Evolutionary conservation across 495 filamentous ascomycete genomes (phyloP).

Genomic region (Tuber melanosporum): DNA sequence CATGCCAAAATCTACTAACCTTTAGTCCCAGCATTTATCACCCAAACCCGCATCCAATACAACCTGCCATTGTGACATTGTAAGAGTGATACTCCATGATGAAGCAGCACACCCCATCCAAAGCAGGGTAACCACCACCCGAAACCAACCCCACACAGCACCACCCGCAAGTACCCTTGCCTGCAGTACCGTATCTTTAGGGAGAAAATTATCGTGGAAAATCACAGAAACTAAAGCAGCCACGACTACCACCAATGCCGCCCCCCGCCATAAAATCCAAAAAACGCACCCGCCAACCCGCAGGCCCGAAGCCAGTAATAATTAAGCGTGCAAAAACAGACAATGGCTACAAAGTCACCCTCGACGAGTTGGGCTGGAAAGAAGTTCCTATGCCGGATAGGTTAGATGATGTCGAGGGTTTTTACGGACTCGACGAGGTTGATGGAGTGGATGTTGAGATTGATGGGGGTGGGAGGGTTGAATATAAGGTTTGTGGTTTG

Average conservation of each 20-base stretch:
- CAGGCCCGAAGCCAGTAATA: background rate
- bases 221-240: background rate
- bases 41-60: background rate
- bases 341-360: slow-evolving; percentile 32
- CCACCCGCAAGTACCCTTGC: background rate
- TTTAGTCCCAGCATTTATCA: background rate
- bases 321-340: slow-evolving; percentile 26
- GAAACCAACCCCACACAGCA: background rate
- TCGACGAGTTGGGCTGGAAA: slow-evolving; percentile 76
- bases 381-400: slow-evolving; percentile 75
- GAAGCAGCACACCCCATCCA: background rate
- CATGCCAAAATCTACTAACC: background rate
- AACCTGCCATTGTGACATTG: background rate
- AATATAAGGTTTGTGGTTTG: slow-evolving; percentile 47
- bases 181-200: background rate
- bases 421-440: slow-evolving; percentile 88
- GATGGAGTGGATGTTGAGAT: slow-evolving; percentile 74
- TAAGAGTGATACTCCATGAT: background rate
- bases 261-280: background rate
- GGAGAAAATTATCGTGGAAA: too few species aligned
- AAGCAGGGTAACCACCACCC: background rate
- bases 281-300: background rate
- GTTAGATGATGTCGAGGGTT: slow-evolving; percentile 86
- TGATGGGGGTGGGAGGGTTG: slow-evolving; percentile 46
- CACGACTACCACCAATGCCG: background rate